These are phyloP conservation scores for Medicago ruthenica DNA, from an alignment of 306 rosid species.

Conservation along the genomic window DNA sequence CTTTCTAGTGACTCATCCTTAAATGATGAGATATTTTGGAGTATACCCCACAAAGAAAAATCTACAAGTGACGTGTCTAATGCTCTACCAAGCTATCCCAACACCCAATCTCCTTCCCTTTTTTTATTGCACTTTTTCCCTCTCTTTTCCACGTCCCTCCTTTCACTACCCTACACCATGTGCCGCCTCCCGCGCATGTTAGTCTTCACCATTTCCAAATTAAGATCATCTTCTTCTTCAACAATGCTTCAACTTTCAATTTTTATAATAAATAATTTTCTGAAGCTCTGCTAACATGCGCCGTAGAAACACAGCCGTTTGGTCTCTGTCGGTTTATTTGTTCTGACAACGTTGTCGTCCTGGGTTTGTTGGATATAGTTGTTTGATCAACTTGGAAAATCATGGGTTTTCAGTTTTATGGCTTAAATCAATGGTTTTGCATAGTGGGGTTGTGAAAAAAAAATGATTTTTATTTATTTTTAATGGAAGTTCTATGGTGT, in stretches of 20 bases:
- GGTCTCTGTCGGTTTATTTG: not conserved
- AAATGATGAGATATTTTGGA: not conserved
- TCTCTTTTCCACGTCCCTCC: slow-evolving; percentile 47
- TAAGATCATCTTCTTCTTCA: not conserved
- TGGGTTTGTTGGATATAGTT: not conserved
- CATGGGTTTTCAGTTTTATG: slow-evolving; percentile 9
- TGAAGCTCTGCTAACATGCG: slow-evolving; percentile 48
- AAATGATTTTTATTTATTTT: not conserved
- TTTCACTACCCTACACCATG: not conserved
- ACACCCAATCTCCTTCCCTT: not conserved
- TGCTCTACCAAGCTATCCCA: slow-evolving; percentile 61
- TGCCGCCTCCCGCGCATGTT: slow-evolving; percentile 44
- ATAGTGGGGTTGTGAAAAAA: not conserved
- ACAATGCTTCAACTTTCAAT: not conserved
- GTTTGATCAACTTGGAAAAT: not conserved
- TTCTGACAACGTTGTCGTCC: not conserved
- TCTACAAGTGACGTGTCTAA: slow-evolving; percentile 62
- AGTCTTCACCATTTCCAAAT: not conserved
- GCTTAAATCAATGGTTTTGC: slow-evolving; percentile 39
- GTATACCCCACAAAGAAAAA: slow-evolving; percentile 25
- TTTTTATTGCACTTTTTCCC: slow-evolving; percentile 49
- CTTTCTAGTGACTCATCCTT: no score
- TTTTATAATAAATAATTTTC: not conserved
- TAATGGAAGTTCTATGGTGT: slow-evolving; percentile 42
- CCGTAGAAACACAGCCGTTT: slow-evolving; percentile 39